These are phyloP conservation scores for Syzygium syzygioides DNA, from an alignment of 441 rosid genomes.

Conservation along the genomic window DNA sequence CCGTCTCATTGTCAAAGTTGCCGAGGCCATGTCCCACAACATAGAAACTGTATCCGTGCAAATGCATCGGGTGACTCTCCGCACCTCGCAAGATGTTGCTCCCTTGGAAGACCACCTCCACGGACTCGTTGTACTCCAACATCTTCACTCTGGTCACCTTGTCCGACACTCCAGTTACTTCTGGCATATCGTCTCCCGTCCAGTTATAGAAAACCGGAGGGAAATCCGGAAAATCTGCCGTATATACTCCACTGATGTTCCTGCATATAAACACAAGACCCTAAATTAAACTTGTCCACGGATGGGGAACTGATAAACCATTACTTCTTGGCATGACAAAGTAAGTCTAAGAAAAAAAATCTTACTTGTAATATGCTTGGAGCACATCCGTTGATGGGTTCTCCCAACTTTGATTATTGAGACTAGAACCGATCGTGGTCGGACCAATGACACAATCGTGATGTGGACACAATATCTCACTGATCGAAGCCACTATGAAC, in stretches of 20 bases:
- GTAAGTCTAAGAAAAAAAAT: not conserved
- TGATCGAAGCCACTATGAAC: not conserved
- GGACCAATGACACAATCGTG: not conserved
- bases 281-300: not conserved
- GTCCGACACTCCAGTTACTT: not conserved
- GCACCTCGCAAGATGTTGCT: not conserved
- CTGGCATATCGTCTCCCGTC: not conserved
- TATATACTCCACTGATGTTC: not conserved
- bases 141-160: not conserved
- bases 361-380: not conserved
- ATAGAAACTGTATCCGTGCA: not conserved
- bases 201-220: not conserved
- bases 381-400: not conserved
- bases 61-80: not conserved
- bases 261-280: not conserved
- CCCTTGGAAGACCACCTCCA: not conserved
- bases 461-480: not conserved
- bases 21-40: not conserved
- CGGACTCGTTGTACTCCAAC: not conserved
- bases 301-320: not conserved
- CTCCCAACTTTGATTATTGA: conserved; percentile 1
- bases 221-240: not conserved
- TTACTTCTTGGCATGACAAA: not conserved
- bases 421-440: not conserved
- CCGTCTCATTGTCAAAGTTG: not conserved